Base-by-base conservation (phyloP, 1,139 yeast species). In the Hyphopichia pseudoburtonii region DNA sequence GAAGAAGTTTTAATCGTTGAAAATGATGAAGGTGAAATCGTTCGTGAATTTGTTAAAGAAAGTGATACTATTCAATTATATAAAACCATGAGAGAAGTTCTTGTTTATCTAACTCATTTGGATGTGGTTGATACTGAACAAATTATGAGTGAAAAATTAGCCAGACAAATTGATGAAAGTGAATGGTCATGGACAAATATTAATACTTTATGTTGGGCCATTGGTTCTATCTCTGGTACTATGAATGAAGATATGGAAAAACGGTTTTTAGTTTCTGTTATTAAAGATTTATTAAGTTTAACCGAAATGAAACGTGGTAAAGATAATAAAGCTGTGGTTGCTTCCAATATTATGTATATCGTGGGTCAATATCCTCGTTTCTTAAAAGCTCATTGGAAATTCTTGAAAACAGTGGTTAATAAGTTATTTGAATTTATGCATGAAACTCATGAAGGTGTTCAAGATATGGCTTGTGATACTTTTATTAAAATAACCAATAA, bases 161-260 rank as follows among this genome's bases (percentile, higher is more conserved):
- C 94, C 3, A 80, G 85, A 55, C 98, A 92, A 69, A 83, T 90
- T 39, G 98, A 92, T 63, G 98, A 94, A 39, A 75, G 86, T 43
- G 98, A 94, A 66, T 92, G 99, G 99, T 90, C 97, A 25, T 92
- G 98, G 97, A 94, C 89, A 61, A 92, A 90, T 57, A 86, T 92
- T 53, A 92, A 92, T 61, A 92, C 97, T 2, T 72, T 92, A 48
- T 92, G 98, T 71, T 92, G 99, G 99, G 99, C 99, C 5, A 94
- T 92, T 61, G 99, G 99, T 43, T 90, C 97, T 12, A 92, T 94
- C 43, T 88, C 97, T 3, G 98, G 98, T 59, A 88, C 98, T 2
- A 92, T 92, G 98, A 89, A 87, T 59, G 97, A 92, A 66, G 97
- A 89, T 51, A 86, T 92, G 80, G 99, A 92, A 62, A 92, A 90